phyloP scores from a whole-genome alignment of 1,139 yeast species.

The Candida sp. region DNA sequence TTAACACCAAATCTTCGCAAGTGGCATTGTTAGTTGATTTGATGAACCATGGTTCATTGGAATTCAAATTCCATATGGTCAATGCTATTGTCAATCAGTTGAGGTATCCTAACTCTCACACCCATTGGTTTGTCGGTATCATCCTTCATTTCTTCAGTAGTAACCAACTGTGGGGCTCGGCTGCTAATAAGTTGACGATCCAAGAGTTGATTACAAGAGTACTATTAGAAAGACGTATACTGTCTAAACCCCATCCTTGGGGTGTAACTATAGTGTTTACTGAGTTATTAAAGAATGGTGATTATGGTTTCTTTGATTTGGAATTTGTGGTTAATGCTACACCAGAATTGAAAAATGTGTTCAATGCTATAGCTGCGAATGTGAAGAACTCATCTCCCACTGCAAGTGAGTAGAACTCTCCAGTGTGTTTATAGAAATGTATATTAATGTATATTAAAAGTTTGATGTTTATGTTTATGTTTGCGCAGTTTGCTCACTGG shows the following conservation, averaged over 20 bases:
- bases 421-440: constrained; percentile 1
- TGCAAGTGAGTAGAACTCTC: constrained; percentile 1
- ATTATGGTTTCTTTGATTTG: constrained; percentile 68
- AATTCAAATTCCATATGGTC: constrained; percentile 71
- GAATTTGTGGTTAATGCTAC: constrained; percentile 66
- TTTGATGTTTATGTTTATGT: neutral
- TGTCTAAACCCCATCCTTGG: constrained; percentile 97
- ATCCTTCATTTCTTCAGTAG: constrained; percentile 67
- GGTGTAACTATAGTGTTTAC: constrained; percentile 84
- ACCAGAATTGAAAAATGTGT: constrained; percentile 60
- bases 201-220: constrained; percentile 86
- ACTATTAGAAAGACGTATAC: constrained; percentile 79
- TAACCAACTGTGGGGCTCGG: constrained; percentile 45
- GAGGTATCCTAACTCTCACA: constrained; percentile 90
- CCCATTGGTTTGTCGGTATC: constrained; percentile 81
- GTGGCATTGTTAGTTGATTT: constrained; percentile 66
- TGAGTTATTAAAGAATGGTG: constrained; percentile 69
- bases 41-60: constrained; percentile 63
- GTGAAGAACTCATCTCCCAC: constrained; percentile 19
- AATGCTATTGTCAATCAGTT: constrained; percentile 87
- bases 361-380: constrained; percentile 50
- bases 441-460: constrained; percentile 4
- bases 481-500: too few species aligned
- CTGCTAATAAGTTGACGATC: constrained; percentile 45
- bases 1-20: constrained; percentile 71